phyloP scores from a whole-genome alignment of 1,139 yeast genomes.

The Yamadazyma trypodendri region DNA sequence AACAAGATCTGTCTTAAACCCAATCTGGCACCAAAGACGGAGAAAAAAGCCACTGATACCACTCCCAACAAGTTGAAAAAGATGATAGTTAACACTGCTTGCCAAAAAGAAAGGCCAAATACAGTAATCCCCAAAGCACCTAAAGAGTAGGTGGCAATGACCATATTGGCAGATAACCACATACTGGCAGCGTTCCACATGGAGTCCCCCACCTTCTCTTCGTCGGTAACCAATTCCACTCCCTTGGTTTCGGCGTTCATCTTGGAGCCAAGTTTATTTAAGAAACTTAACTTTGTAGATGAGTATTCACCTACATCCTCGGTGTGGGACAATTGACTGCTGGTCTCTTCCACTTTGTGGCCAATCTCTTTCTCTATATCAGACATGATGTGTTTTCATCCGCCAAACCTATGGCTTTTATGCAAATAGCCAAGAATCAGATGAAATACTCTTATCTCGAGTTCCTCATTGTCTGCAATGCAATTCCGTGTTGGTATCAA shows the following conservation, averaged over 20 bases:
- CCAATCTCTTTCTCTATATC: slow-evolving; percentile 10
- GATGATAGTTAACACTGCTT: slow-evolving; percentile 57
- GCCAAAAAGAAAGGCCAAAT: slow-evolving; percentile 63
- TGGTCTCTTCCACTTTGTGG: slow-evolving; percentile 1
- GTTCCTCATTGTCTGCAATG: too few species aligned
- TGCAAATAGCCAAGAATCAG: slow-evolving; percentile 1
- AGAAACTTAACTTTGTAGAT: slow-evolving; percentile 11
- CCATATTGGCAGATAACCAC: slow-evolving; percentile 94
- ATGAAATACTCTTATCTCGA: too few species aligned
- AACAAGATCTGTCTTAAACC: slow-evolving; percentile 89
- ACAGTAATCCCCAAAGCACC: slow-evolving; percentile 75
- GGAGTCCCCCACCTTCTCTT: slow-evolving; percentile 61
- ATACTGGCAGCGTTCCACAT: slow-evolving; percentile 73
- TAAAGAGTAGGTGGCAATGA: slow-evolving; percentile 76
- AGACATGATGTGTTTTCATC: slow-evolving; percentile 4
- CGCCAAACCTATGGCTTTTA: not conserved
- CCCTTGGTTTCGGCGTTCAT: slow-evolving; percentile 66
- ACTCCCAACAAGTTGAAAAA: slow-evolving; percentile 76
- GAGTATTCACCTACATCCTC: slow-evolving; percentile 7
- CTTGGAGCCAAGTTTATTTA: slow-evolving; percentile 30
- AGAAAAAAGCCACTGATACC: slow-evolving; percentile 76
- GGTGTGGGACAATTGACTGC: slow-evolving; percentile 1
- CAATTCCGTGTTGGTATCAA: too few species aligned
- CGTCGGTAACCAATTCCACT: slow-evolving; percentile 66
- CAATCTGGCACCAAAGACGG: slow-evolving; percentile 80